These are phyloP conservation scores for Trametes sanguinea DNA, from an alignment of 768 basidiomycete species.

Conservation along the genomic window DNA sequence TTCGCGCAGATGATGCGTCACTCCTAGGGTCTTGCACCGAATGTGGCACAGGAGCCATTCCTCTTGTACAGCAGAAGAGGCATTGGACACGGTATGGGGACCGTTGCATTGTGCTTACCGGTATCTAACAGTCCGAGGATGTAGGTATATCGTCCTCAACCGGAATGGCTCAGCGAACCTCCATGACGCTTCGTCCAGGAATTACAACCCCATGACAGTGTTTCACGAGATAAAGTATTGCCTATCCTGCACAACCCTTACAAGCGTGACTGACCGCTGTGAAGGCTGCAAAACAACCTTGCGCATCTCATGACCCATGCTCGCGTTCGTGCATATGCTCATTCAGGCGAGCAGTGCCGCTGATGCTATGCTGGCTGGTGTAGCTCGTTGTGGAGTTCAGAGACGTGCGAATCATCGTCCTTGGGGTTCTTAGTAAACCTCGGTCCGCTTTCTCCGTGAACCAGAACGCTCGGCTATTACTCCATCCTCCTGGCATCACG, in stretches of 20 bases:
- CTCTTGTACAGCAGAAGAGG: conserved; percentile 75
- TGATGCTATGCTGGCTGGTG: not conserved
- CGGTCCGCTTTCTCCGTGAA: conserved; percentile 61
- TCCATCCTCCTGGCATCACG: conserved; percentile 70
- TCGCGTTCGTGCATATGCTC: conserved; percentile 47
- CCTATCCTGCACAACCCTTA: not conserved
- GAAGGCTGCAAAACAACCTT: conserved; percentile 67
- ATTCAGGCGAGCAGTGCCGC: not conserved
- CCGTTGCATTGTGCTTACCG: too few relatives aligned
- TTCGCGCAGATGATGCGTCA: conserved; percentile 14
- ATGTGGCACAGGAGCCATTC: conserved; percentile 70
- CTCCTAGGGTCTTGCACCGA: conserved; percentile 43
- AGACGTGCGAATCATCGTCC: conserved; percentile 72
- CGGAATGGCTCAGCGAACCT: conserved; percentile 76
- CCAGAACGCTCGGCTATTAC: conserved; percentile 62
- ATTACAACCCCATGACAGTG: conserved; percentile 64
- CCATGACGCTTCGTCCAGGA: conserved; percentile 65
- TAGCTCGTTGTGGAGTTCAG: conserved; percentile 70
- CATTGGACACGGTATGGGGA: conserved; percentile 73
- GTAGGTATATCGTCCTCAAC: conserved; percentile 73
- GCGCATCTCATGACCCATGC: conserved; percentile 66
- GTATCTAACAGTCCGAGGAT: too few relatives aligned
- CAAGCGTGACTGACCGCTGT: not conserved
- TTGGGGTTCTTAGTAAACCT: conserved; percentile 65
- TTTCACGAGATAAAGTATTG: conserved; percentile 78